Evolutionary conservation across 2,329 filamentous ascomycete genomes (phyloP).

Genomic region (Didymellaceae sp.): DNA sequence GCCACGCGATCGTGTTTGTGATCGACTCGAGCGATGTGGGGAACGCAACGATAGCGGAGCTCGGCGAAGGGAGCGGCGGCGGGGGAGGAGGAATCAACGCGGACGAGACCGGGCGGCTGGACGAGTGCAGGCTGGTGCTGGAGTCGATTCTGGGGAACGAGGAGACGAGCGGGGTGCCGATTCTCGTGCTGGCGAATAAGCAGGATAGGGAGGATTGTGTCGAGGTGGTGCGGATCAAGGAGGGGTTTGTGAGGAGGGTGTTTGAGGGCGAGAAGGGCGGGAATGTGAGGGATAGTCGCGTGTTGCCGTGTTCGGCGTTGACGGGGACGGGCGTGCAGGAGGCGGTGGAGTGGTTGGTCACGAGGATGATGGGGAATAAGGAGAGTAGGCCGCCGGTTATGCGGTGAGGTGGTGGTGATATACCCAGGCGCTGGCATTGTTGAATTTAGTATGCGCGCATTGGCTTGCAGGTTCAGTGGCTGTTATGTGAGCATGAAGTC

Average conservation of each 20-base stretch:
- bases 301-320: conserved; percentile 89
- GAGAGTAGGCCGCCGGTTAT: conserved; percentile 90
- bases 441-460: background rate
- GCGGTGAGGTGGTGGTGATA: conserved; percentile 61
- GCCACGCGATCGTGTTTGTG: conserved; percentile 97
- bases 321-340: conserved; percentile 84
- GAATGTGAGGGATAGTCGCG: conserved; percentile 86
- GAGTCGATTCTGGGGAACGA: conserved; percentile 88
- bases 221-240: conserved; percentile 96
- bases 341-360: conserved; percentile 96
- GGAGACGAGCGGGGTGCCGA: conserved; percentile 88
- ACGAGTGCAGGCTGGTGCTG: conserved; percentile 87
- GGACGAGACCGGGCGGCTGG: conserved; percentile 65
- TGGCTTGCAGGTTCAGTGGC: background rate
- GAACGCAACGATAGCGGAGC: conserved; percentile 71
- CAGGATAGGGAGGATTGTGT: conserved; percentile 97
- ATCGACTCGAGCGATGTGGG: conserved; percentile 95
- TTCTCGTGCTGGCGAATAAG: conserved; percentile 94
- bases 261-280: conserved; percentile 92
- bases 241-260: conserved; percentile 91
- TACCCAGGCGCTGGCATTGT: background rate
- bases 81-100: conserved; percentile 27
- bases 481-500: no score
- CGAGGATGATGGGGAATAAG: conserved; percentile 94
- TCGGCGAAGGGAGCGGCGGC: conserved; percentile 41